A percentile compares a stretch with the other conserved stretches of the same genome.
Conservation (phyloP, 2,329 filamentous ascomycete genomes). For the Thermoascus crustaceus region DNA sequence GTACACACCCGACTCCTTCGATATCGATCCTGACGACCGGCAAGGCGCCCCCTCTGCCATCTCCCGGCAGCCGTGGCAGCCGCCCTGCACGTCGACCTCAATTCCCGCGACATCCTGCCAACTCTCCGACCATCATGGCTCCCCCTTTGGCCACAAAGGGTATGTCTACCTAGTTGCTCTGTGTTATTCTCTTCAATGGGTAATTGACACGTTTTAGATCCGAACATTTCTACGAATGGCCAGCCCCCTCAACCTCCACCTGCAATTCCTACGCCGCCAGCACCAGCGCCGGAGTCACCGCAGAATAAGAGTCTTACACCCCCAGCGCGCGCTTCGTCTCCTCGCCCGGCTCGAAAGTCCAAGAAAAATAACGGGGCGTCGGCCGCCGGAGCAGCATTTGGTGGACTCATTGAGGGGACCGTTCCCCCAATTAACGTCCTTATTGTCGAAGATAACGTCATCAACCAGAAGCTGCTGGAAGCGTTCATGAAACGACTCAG, state of each 20-base stretch:
- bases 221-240: conserved; percentile 17
- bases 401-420: conserved; percentile 65
- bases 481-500: conserved; percentile 94
- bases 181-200: too few species aligned
- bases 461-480: conserved; percentile 88
- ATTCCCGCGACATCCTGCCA: conserved; percentile 63
- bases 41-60: conserved; percentile 71
- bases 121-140: conserved; percentile 64
- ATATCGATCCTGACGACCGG: conserved; percentile 77
- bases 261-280: conserved; percentile 26
- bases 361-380: conserved; percentile 27
- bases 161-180: too few species aligned
- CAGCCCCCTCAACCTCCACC: conserved; percentile 21
- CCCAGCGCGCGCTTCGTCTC: conserved; percentile 38
- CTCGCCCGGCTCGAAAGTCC: conserved; percentile 34
- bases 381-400: conserved; percentile 33
- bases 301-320: conserved; percentile 28
- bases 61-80: conserved; percentile 60
- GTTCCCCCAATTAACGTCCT: conserved; percentile 95
- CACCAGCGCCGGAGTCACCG: conserved; percentile 28
- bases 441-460: conserved; percentile 97
- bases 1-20: conserved; percentile 47
- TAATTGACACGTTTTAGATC: too few species aligned
- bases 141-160: conserved; percentile 37
- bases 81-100: conserved; percentile 51